These are phyloP conservation scores for Xylaria curta DNA, from an alignment of 495 filamentous ascomycete species.

Conservation along the genomic window DNA sequence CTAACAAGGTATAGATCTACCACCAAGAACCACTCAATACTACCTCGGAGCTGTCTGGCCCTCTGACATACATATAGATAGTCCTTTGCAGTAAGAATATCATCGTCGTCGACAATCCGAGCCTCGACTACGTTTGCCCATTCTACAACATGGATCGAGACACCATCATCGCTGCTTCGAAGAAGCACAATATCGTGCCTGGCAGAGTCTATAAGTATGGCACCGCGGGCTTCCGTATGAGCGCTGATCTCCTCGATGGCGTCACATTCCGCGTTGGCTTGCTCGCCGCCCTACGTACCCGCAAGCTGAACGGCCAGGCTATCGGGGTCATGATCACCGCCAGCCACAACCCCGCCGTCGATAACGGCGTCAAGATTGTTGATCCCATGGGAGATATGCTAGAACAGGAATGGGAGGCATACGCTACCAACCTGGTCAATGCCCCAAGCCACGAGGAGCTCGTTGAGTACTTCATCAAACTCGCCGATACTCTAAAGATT, in stretches of 20 bases:
- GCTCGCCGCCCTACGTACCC: constrained; percentile 87
- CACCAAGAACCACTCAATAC: neutral
- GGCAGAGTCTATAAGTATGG: constrained; percentile 86
- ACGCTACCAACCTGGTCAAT: constrained; percentile 89
- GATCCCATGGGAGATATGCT: constrained; percentile 99
- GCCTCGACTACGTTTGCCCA: constrained; percentile 12
- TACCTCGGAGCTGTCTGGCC: neutral
- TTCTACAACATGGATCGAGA: constrained; percentile 42
- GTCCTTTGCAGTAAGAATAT: constrained; percentile 11
- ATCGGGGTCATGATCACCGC: constrained; percentile 99
- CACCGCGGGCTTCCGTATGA: constrained; percentile 80
- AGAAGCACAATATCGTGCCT: constrained; percentile 72
- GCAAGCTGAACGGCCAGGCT: constrained; percentile 83
- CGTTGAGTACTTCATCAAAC: constrained; percentile 72
- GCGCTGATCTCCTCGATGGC: constrained; percentile 76
- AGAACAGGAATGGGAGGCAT: constrained; percentile 88
- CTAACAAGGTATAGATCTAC: neutral
- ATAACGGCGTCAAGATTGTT: constrained; percentile 98
- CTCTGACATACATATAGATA: neutral
- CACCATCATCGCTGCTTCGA: constrained; percentile 64
- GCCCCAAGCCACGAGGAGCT: constrained; percentile 74
- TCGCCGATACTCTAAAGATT: constrained; percentile 75
- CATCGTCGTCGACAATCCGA: neutral
- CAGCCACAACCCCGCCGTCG: constrained; percentile 94
- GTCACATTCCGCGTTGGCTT: constrained; percentile 91